These are phyloP conservation scores for Nitzschia palea DNA, from an alignment of 108 stramenopile species.

Conservation along the genomic window DNA sequence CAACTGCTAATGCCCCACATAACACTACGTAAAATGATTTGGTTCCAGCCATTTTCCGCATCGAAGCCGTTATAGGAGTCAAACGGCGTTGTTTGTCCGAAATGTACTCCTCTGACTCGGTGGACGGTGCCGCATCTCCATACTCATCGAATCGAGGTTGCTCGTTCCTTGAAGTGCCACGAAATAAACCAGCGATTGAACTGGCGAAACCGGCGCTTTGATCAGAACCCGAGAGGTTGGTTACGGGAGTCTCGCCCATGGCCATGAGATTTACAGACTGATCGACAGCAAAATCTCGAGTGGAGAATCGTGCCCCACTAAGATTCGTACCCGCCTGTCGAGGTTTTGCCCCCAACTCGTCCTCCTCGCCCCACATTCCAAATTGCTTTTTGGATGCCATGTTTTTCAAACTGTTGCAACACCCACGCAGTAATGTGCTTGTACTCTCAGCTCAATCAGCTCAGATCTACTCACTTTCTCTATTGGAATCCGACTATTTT, in stretches of 20 bases:
- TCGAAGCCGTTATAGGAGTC: conserved; percentile 9
- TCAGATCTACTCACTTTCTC: no score
- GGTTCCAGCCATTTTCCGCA: background rate
- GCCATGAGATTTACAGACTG: conserved; percentile 43
- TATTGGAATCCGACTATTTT: no score
- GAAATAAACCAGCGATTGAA: conserved; percentile 19
- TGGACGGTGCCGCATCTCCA: conserved; percentile 24
- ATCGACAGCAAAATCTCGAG: conserved; percentile 34
- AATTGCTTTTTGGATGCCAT: background rate
- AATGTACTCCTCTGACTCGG: conserved; percentile 36
- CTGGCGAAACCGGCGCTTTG: background rate
- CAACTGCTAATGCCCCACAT: background rate
- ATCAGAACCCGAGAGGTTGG: background rate
- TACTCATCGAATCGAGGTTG: conserved; percentile 23
- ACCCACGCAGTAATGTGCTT: no score
- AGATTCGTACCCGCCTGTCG: background rate
- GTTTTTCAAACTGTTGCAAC: no score
- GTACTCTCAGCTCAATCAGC: no score
- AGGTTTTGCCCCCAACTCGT: conserved; percentile 10
- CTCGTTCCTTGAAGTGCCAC: background rate
- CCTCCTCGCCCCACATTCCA: conserved; percentile 21
- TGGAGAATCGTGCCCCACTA: conserved; percentile 21
- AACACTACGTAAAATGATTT: background rate
- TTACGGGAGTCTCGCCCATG: conserved; percentile 8
- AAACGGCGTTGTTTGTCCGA: conserved; percentile 19